A percentile compares a stretch with the other conserved stretches of the same genome.
phyloP scores from a whole-genome alignment of 192 early-diverging fungal genomes.

The Mycoemilia scoparia region DNA sequence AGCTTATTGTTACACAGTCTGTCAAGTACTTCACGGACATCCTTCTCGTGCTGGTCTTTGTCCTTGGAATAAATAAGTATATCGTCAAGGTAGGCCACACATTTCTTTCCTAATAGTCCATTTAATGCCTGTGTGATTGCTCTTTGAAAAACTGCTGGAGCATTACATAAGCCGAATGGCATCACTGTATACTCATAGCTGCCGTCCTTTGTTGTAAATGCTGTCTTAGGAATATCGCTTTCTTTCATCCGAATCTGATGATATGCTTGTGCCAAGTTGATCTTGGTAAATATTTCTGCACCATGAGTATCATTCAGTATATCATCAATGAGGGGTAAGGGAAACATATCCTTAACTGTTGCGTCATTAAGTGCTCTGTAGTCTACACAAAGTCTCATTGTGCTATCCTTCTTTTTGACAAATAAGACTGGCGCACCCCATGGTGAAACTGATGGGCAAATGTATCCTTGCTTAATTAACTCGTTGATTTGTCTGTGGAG shows the following conservation, averaged over 20 bases:
- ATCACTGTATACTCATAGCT: constrained; percentile 34
- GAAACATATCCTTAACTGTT: constrained; percentile 18
- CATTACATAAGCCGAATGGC: constrained; percentile 43
- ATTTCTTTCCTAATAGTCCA: constrained; percentile 7
- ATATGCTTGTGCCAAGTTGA: constrained; percentile 23
- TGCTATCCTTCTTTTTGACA: constrained; percentile 31
- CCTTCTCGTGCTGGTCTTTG: no score
- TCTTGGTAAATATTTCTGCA: constrained; percentile 8
- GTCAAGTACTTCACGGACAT: constrained; percentile 4
- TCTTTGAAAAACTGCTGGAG: constrained; percentile 33
- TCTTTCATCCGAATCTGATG: constrained; percentile 18
- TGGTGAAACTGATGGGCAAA: constrained; percentile 6
- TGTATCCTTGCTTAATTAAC: constrained; percentile 3
- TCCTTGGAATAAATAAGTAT: no score
- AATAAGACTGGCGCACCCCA: constrained; percentile 25
- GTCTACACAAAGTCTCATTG: constrained; percentile 28
- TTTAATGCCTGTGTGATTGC: constrained; percentile 27
- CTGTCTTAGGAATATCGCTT: constrained; percentile 21
- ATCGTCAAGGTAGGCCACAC: constrained; percentile 17
- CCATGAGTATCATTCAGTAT: constrained; percentile 11
- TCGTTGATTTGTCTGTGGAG: constrained; percentile 1
- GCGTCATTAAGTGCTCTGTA: constrained; percentile 29
- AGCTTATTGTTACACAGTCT: constrained; percentile 5
- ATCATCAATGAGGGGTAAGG: constrained; percentile 29
- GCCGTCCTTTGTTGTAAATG: constrained; percentile 19